Evolutionary conservation across 164 flowering plant genomes (phyloP).

Genomic region (Berberis vulgaris): DNA sequence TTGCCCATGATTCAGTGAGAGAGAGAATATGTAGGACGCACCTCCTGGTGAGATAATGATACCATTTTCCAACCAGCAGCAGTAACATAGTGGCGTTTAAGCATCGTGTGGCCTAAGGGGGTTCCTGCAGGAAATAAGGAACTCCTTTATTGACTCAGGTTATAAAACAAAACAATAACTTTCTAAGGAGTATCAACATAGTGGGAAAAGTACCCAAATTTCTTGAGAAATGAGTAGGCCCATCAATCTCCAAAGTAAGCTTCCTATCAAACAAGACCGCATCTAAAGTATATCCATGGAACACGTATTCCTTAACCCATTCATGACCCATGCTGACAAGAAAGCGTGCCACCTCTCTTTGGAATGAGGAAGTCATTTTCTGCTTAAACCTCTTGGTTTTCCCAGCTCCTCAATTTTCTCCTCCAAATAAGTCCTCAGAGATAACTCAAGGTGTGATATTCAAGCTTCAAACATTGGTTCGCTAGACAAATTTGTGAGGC

Average conservation of each 20-base stretch:
- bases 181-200: not conserved
- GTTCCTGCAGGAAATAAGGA: conserved; percentile 39
- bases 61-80: conserved; percentile 89
- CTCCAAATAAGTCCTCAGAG: conserved; percentile 47
- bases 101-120: conserved; percentile 92
- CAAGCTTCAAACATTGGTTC: conserved; percentile 78
- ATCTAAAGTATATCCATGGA: conserved; percentile 82
- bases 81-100: conserved; percentile 69
- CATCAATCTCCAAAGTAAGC: conserved; percentile 92
- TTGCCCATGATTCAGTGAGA: too few species aligned
- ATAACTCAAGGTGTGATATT: conserved; percentile 58
- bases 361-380: conserved; percentile 83
- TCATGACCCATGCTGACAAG: conserved; percentile 84
- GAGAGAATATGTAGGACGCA: conserved; percentile 17
- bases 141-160: not conserved
- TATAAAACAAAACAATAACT: not conserved
- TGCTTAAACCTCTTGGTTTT: conserved; percentile 82
- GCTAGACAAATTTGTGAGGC: conserved; percentile 79
- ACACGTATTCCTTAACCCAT: conserved; percentile 73
- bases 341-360: conserved; percentile 84
- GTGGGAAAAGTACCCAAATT: conserved; percentile 45
- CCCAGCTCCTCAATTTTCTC: conserved; percentile 57
- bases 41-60: conserved; percentile 70
- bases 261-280: conserved; percentile 71
- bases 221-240: conserved; percentile 96